phyloP scores from a whole-genome alignment of 495 filamentous ascomycete genomes.

The Lasiosphaeriaceae sp. region DNA sequence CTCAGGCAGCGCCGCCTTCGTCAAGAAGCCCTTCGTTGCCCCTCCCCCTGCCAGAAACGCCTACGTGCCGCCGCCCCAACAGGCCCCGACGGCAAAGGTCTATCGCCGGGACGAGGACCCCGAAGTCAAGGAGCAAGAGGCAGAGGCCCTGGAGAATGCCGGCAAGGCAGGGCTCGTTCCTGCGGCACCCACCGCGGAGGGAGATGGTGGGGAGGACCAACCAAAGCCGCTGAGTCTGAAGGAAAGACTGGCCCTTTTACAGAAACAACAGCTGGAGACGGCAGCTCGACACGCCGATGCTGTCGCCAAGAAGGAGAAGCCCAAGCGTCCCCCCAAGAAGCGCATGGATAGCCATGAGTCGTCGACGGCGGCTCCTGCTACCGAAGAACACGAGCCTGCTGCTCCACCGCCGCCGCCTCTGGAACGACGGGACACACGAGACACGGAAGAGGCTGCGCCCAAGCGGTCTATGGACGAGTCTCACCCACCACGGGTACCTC shows the following conservation, averaged over 20 bases:
- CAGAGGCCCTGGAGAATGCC: conserved; percentile 51
- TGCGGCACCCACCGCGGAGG: conserved; percentile 27
- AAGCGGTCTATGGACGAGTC: conserved; percentile 59
- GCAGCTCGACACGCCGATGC: conserved; percentile 75
- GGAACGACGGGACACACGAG: conserved; percentile 46
- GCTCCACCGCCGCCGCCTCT: conserved; percentile 28
- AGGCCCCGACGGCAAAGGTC: conserved; percentile 63
- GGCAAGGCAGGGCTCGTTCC: conserved; percentile 57
- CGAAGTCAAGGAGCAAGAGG: conserved; percentile 66
- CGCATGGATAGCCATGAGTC: conserved; percentile 55
- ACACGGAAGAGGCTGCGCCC: conserved; percentile 48
- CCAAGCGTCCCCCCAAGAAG: conserved; percentile 76
- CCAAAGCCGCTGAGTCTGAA: conserved; percentile 91
- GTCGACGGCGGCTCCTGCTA: background rate
- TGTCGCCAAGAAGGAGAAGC: conserved; percentile 82
- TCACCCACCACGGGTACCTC: conserved; percentile 40
- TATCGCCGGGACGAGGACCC: conserved; percentile 90
- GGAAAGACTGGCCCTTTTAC: conserved; percentile 86
- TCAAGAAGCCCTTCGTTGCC: conserved; percentile 98
- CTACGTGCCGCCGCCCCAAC: conserved; percentile 69
- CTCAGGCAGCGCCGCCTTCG: conserved; percentile 62
- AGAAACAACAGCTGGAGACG: conserved; percentile 90
- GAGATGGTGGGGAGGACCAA: conserved; percentile 60
- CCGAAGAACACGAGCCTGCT: conserved; percentile 36
- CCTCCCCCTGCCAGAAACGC: conserved; percentile 92